Conservation (phyloP, 2,329 filamentous ascomycete species). For the Thelonectria rubi region DNA sequence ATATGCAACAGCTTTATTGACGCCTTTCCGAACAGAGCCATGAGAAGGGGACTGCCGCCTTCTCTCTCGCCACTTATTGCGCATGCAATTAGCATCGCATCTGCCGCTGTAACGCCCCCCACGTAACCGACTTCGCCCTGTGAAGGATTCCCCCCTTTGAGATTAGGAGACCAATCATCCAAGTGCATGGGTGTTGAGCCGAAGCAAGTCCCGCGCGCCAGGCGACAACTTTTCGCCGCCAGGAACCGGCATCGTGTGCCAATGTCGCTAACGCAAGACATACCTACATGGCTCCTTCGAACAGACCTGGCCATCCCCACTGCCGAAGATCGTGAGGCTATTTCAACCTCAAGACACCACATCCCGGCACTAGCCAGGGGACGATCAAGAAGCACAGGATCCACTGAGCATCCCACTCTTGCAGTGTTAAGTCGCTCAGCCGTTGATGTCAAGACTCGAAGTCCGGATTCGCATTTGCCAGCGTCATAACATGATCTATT, state of each 20-base stretch:
- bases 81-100: too few relatives aligned
- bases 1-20: too few relatives aligned
- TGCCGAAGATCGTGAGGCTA: not conserved
- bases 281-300: not conserved
- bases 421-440: not conserved
- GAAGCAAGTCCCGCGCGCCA: not conserved
- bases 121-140: too few relatives aligned
- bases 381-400: not conserved
- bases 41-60: too few relatives aligned
- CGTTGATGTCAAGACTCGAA: not conserved
- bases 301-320: not conserved
- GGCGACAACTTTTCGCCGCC: too few relatives aligned
- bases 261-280: not conserved
- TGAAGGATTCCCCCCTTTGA: too few relatives aligned
- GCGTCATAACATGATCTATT: too few relatives aligned
- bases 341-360: not conserved
- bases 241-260: not conserved
- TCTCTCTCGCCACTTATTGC: too few relatives aligned
- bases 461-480: not conserved
- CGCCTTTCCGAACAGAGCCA: too few relatives aligned
- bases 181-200: not conserved
- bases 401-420: not conserved
- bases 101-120: too few relatives aligned
- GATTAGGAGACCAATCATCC: not conserved
- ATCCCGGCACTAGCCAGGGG: not conserved